Conservation (phyloP, 306 rosid genomes). For the Quercus rubra region DNA sequence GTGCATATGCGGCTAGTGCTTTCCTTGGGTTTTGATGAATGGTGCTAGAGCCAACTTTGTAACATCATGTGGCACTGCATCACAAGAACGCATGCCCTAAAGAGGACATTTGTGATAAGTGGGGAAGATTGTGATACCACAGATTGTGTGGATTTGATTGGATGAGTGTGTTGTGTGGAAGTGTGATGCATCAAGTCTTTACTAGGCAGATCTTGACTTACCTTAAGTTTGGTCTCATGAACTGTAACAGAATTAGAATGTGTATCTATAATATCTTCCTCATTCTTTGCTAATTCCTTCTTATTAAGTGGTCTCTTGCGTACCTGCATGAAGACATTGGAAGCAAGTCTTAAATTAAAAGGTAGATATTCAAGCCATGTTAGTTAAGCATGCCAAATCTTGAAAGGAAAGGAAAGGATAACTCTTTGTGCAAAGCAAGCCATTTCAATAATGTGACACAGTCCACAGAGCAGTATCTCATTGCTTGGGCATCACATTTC, state of each 20-base stretch:
- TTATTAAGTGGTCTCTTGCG: slow-evolving; percentile 96
- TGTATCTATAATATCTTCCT: slow-evolving; percentile 92
- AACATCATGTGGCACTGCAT: too few species aligned
- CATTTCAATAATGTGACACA: not conserved
- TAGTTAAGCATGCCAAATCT: slow-evolving; percentile 2
- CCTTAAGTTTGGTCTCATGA: slow-evolving; percentile 97
- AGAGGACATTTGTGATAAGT: too few species aligned
- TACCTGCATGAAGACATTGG: slow-evolving; percentile 55
- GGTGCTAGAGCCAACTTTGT: too few species aligned
- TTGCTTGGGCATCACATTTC: slow-evolving; percentile 5
- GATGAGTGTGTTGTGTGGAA: too few species aligned
- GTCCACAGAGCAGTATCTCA: not conserved
- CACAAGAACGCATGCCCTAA: too few species aligned
- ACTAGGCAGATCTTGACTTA: slow-evolving; percentile 8
- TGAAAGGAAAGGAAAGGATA: not conserved
- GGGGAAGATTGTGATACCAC: too few species aligned
- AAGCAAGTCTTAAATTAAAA: slow-evolving; percentile 6
- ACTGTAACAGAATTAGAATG: slow-evolving; percentile 74
- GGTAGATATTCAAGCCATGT: not conserved
- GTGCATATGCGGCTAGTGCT: too few species aligned
- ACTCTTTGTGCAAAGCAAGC: slow-evolving; percentile 4
- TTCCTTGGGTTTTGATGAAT: too few species aligned
- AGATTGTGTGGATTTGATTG: too few species aligned
- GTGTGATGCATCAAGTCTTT: too few species aligned
- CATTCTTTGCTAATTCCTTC: slow-evolving; percentile 87